Evolutionary conservation across 2,329 filamentous ascomycete genomes (phyloP), one percentile per base, ranked within the genome.

Genomic region (Fusarium siculi): DNA sequence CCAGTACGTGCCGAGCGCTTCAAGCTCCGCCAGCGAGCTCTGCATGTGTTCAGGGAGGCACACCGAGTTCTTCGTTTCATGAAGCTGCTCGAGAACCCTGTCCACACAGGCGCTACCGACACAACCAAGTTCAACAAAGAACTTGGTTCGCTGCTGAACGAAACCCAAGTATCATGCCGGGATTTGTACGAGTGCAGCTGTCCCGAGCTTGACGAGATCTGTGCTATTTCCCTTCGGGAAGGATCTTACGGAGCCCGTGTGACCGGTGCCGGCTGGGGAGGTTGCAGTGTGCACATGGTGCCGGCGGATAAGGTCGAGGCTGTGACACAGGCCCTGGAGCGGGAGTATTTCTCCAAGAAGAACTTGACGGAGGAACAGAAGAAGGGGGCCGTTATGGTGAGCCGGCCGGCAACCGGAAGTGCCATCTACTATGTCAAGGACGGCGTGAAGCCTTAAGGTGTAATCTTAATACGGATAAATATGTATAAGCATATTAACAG

Each of bases 221-320:
- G 96, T 82, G 82, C 87, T 43, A 92, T 98, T 74, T 95, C 95
- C 1, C 87, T 91, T 34, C 87, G 85, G 21, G 93, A 93, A 2
- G 96, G 96, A 5, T 90, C 93, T 23, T 95, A 94, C 80, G 96
- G 96, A 34, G 95, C 93, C 76, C 87, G 96, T 32, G 84, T 98
- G 76, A 98, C 96, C 0, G 96, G 96, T 43, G 96, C 96, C 2
- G 96, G 96, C 7, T 99, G 96, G 96, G 96, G 96, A 70, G 96
- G 96, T 5, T 98, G 96, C 84, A 96, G 91, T 68, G 96, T 99
- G 65, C 96, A 99, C 84, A 88, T 99, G 64, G 93, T 98, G 58
- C 93, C 96, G 0, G 93, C 91, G 65, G 89, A 94, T 78, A 96
- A 93, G 82, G 93, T 98, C 1, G 91, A 92, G 9, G 89, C 85